These are phyloP conservation scores for Pinus taeda DNA, from an alignment of 75 land plant genomes.

Conservation along the genomic window DNA sequence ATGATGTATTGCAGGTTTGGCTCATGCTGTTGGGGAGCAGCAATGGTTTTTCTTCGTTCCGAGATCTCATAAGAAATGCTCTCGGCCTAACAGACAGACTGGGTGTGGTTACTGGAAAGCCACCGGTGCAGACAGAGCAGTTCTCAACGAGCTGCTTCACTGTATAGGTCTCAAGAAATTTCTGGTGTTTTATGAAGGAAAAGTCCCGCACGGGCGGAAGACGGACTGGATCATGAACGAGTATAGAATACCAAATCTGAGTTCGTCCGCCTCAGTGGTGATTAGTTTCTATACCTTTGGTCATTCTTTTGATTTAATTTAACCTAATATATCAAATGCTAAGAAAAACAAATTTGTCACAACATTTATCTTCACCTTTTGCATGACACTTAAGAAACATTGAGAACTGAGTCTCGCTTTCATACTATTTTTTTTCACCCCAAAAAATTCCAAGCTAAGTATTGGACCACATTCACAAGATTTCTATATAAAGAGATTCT, in stretches of 20 bases:
- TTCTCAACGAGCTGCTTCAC: not conserved
- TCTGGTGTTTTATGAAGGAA: conserved; percentile 14
- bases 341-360: not conserved
- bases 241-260: not conserved
- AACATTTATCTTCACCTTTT: not conserved
- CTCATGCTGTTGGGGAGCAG: not conserved
- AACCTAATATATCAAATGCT: no score
- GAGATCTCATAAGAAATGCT: not conserved
- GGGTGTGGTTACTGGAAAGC: conserved; percentile 9
- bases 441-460: no score
- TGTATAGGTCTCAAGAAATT: conserved; percentile 1
- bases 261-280: not conserved
- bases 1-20: not conserved
- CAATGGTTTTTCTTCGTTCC: not conserved
- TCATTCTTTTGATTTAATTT: not conserved
- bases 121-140: not conserved
- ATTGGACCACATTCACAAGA: no score
- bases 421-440: no score
- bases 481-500: no score
- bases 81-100: conserved; percentile 10
- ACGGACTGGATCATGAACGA: conserved; percentile 11
- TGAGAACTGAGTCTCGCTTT: no score
- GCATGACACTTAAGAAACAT: not conserved
- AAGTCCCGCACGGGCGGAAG: not conserved
- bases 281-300: not conserved